These are phyloP conservation scores for Inga leiocalycina DNA, from an alignment of 306 rosid genomes.

Conservation along the genomic window DNA sequence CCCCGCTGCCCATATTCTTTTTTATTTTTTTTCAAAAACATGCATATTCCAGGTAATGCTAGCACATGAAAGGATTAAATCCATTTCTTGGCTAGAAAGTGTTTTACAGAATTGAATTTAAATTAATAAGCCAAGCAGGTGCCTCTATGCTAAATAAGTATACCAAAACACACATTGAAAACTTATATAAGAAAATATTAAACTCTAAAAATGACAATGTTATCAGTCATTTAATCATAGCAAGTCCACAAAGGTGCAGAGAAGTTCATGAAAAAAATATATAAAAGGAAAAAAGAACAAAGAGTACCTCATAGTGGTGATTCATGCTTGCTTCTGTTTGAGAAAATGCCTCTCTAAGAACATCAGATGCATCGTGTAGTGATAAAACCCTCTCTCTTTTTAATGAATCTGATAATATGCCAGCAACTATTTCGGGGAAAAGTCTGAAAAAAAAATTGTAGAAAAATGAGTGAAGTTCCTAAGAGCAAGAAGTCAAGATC, in stretches of 20 bases:
- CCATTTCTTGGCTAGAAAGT: not conserved
- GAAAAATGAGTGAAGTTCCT: slow-evolving; percentile 27
- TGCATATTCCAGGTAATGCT: not conserved
- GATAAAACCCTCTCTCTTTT: slow-evolving; percentile 76
- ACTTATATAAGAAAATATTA: not conserved
- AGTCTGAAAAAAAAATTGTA: slow-evolving; percentile 60
- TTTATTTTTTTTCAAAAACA: not conserved
- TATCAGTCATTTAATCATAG: not conserved
- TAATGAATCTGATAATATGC: slow-evolving; percentile 73
- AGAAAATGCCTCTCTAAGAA: slow-evolving; percentile 86
- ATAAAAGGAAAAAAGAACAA: slow-evolving; percentile 15
- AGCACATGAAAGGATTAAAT: not conserved
- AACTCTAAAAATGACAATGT: not conserved
- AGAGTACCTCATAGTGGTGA: slow-evolving; percentile 81
- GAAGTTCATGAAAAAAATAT: slow-evolving; percentile 18
- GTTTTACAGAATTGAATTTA: not conserved
- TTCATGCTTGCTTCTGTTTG: slow-evolving; percentile 78
- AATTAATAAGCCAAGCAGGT: not conserved
- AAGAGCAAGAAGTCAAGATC: slow-evolving; percentile 23
- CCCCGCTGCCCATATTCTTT: not conserved
- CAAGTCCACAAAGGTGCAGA: not conserved
- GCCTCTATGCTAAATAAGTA: not conserved
- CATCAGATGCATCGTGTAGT: slow-evolving; percentile 79
- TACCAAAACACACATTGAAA: not conserved
- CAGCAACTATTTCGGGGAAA: slow-evolving; percentile 73